Evolutionary conservation across 2,329 filamentous ascomycete genomes (phyloP), one percentile per base, ranked within the genome.

Genomic region (Aureobasidium melanogenum): DNA sequence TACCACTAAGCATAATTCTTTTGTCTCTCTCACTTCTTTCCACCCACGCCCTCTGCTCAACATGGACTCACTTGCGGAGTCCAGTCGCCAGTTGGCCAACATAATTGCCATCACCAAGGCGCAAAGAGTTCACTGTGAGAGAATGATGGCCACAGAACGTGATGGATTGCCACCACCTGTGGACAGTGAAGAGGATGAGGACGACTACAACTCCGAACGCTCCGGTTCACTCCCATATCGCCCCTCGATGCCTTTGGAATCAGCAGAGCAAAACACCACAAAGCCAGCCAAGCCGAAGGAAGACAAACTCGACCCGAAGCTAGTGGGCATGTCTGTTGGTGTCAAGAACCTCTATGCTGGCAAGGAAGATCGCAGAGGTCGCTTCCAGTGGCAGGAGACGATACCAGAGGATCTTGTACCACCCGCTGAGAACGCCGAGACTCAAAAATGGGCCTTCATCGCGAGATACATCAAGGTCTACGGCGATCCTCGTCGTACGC

Each of bases 401-500:
- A 76, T 79, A 30, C 83, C 84, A 1, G 75, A 80, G 51, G 79
- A 84, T 64, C 73, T 82, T 3, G 76, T 79, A 48, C 79, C 82
- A 56, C 79, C 82, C 0, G 83, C 80, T 5, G 85, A 88, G 67
- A 83, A 85, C 64, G 79, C 81, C 19, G 79, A 84, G 65, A 86
- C 83, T 1, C 79, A 80, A 38, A 83, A 82, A 64, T 87, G 80
- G 67, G 84, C 85, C 1, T 74, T 86, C 52, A 73, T 87, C 30
- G 78, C 84, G 1, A 80, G 84, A 47, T 82, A 87, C 67, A 75
- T 78, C 60, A 83, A 81, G 71, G 63, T 65, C 48, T 70, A 66
- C 63, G 52, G 66, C 52, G 80, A 86, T 68, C 81, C 82, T 30
- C 79, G 81, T 61, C 86, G 85, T 69, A 82, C 81, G 48, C 79